phyloP scores from a whole-genome alignment of 2,329 filamentous ascomycete genomes.

The Pyrenochaeta sp. region DNA sequence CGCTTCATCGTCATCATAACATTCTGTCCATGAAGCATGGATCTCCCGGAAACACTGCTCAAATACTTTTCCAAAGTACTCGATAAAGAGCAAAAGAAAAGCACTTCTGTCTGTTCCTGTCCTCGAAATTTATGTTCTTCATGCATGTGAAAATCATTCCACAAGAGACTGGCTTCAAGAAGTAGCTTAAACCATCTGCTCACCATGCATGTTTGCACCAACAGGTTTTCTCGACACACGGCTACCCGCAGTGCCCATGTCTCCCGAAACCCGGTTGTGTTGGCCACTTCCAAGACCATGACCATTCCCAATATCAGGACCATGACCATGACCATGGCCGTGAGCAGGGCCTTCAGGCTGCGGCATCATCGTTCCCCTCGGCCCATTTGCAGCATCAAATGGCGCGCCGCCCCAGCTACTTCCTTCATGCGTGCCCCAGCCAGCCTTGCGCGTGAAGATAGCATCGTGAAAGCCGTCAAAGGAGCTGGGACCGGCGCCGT shows the following conservation, averaged over 20 bases:
- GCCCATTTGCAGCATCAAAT: slow-evolving; percentile 52
- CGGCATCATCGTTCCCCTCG: slow-evolving; percentile 44
- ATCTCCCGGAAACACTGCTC: neutral
- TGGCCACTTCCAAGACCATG: slow-evolving; percentile 2
- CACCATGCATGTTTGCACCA: slow-evolving; percentile 29
- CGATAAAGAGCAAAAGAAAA: too few relatives aligned
- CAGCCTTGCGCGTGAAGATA: slow-evolving; percentile 66
- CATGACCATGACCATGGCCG: slow-evolving; percentile 30
- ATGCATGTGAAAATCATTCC: neutral
- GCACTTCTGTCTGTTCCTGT: too few relatives aligned
- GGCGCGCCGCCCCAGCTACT: slow-evolving; percentile 53
- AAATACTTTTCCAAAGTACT: neutral
- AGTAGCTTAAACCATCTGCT: slow-evolving; percentile 35
- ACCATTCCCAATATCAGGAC: slow-evolving; percentile 12
- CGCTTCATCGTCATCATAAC: neutral
- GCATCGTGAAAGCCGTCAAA: slow-evolving; percentile 61
- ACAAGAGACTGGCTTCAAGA: neutral
- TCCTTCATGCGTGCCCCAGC: slow-evolving; percentile 62
- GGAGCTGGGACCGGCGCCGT: slow-evolving; percentile 51
- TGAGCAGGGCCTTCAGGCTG: slow-evolving; percentile 38
- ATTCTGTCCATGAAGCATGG: neutral
- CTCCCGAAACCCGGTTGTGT: too few relatives aligned
- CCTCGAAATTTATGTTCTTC: too few relatives aligned
- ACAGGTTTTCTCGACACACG: slow-evolving; percentile 43
- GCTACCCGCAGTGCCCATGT: slow-evolving; percentile 14